Conservation (phyloP, 2,329 filamentous ascomycete genomes). For the Coniella lustricola region DNA sequence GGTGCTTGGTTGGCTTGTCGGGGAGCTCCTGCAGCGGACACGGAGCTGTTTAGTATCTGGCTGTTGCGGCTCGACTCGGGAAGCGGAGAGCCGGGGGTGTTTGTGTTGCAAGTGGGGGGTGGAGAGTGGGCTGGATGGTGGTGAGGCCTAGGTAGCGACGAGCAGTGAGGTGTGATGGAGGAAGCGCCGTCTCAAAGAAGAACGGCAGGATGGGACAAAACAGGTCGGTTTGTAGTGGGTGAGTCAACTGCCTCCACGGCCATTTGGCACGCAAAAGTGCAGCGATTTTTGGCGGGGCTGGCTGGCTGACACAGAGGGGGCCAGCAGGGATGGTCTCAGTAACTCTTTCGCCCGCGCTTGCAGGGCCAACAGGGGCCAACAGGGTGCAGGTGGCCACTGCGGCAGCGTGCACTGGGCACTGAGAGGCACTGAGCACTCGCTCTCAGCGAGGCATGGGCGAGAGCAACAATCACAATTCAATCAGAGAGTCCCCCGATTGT, state of each 20-base stretch:
- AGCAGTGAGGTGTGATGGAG: slow-evolving; percentile 4
- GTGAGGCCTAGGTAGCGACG: neutral
- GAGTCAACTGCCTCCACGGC: slow-evolving; percentile 10
- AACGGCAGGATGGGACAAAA: slow-evolving; percentile 10
- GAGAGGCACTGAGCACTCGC: too few species aligned
- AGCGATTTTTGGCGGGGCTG: slow-evolving; percentile 15
- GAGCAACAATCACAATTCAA: too few species aligned
- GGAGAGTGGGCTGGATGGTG: neutral
- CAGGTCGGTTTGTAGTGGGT: slow-evolving; percentile 8
- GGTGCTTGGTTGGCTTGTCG: slow-evolving; percentile 58
- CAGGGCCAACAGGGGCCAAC: too few species aligned
- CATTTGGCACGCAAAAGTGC: slow-evolving; percentile 4
- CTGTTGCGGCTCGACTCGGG: neutral
- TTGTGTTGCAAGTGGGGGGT: slow-evolving; percentile 1
- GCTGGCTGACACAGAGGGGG: neutral
- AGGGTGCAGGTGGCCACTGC: neutral
- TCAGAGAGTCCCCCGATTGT: too few species aligned
- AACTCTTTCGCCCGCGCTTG: neutral
- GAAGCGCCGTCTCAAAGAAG: too few species aligned
- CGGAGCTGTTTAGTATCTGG: slow-evolving; percentile 19
- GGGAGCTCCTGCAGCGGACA: slow-evolving; percentile 15
- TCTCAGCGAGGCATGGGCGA: too few species aligned
- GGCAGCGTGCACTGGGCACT: too few species aligned
- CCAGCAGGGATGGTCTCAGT: neutral
- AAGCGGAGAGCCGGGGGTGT: neutral